A percentile compares a stretch with the other conserved stretches of the same genome.
phyloP scores from a whole-genome alignment of 2,329 filamentous ascomycete genomes.

The Aspergillus pseudoviridinutans region DNA sequence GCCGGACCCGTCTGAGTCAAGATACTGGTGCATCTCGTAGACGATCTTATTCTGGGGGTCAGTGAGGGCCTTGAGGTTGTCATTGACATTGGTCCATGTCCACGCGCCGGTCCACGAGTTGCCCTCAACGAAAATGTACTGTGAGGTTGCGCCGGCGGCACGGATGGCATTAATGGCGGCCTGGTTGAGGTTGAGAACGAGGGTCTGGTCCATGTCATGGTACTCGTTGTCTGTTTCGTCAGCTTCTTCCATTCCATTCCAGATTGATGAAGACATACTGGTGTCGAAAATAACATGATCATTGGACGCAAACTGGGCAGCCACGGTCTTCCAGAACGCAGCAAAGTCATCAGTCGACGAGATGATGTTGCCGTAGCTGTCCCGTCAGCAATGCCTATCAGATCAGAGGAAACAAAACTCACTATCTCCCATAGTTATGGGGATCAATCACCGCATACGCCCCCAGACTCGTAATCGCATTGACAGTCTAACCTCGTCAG shows the following conservation, averaged over 20 bases:
- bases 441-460: constrained; percentile 56
- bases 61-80: constrained; percentile 45
- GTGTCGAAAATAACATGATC: constrained; percentile 60
- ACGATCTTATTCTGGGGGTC: constrained; percentile 53
- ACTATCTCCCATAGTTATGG: constrained; percentile 55
- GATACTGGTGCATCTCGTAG: constrained; percentile 62
- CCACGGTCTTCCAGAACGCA: constrained; percentile 56
- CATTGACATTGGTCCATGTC: constrained; percentile 46
- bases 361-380: constrained; percentile 19
- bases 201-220: constrained; percentile 57
- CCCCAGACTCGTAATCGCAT: constrained; percentile 42
- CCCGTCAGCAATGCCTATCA: not conserved
- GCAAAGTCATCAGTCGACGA: constrained; percentile 50
- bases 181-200: constrained; percentile 60
- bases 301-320: constrained; percentile 52
- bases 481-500: constrained; percentile 22
- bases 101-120: constrained; percentile 47
- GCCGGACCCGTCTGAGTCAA: constrained; percentile 54
- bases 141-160: constrained; percentile 51
- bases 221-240: constrained; percentile 56
- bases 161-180: constrained; percentile 61
- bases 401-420: constrained; percentile 1
- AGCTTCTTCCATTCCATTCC: not conserved
- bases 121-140: constrained; percentile 58
- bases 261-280: constrained; percentile 26